Base-by-base conservation (phyloP, 1,284 basidiomycete genomes). In the Omphalotus olearius region DNA sequence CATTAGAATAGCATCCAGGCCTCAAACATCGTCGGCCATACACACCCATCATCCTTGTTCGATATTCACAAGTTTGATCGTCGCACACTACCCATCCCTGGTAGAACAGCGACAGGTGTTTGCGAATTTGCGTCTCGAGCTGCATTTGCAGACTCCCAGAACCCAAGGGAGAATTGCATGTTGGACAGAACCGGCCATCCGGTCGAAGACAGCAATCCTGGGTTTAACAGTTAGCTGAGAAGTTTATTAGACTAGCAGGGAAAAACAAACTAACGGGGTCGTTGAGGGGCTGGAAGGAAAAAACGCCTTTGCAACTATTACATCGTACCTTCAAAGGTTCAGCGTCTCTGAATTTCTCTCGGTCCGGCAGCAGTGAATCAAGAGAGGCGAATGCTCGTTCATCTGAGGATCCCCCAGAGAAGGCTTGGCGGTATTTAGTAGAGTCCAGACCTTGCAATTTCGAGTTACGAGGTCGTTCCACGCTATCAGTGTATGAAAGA, bases 41-140 rank as follows among this genome's bases (percentile, higher is more conserved):
- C 0, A 98, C 93, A 39, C 90, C 78, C 85, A 97, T 93, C 77
- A 85, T 88, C 20, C 94, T 78, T n/a, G 94, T 94, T 17, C 85
- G 78, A 51, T 85, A 79, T 7, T 82, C 81, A 65, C 97, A 99
- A 1, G 85, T 88, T 26, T 82, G 74, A 57, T 98, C 96, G 59
- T 92, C 80, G 69, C 97, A 99, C 10, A 90, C 73, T 1, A 82
- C 87, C 88, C 90, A 94, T 5, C 85, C 85, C 60, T 96, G 82
- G 65, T 99, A 99, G 69, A 96, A 98, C 59, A 76, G 81, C 3
- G 75, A 71, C 48, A 99, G 88, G 58, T 82, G 82, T 1, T 75
- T 69, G 2, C 94, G 82, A 51, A 98, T 90, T 59, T 93, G 88
- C 0, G 79, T 71, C 65, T 98, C 94, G 16, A 99, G 79, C 67